Conservation (phyloP, 306 rosid species). For the Arachis hypogaea region DNA sequence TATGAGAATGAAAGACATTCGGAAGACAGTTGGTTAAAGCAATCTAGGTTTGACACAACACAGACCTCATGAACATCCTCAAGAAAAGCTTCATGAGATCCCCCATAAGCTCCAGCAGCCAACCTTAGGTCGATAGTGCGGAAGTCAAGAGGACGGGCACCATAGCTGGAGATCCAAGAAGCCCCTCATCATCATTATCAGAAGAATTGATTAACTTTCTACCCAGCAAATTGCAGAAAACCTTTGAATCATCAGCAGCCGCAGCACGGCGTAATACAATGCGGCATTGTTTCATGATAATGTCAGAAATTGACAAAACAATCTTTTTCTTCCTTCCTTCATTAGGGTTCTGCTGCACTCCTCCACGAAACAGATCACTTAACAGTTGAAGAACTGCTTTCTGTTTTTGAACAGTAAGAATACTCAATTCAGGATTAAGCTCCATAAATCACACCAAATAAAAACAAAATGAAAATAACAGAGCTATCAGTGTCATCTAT, state of each 20-base stretch:
- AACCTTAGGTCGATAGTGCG: constrained; percentile 92
- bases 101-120: constrained; percentile 88
- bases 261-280: constrained; percentile 88
- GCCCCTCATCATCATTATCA: constrained; percentile 99
- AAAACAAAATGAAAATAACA: constrained; percentile 10
- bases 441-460: constrained; percentile 21
- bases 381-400: constrained; percentile 96
- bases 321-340: constrained; percentile 68
- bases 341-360: constrained; percentile 55
- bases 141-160: constrained; percentile 95
- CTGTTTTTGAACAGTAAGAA: constrained; percentile 63
- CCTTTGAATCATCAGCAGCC: constrained; percentile 82
- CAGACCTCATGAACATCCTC: constrained; percentile 95
- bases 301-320: constrained; percentile 67
- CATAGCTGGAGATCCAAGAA: constrained; percentile 96
- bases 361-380: constrained; percentile 57
- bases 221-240: constrained; percentile 95
- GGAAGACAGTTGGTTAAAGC: constrained; percentile 9
- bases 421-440: constrained; percentile 42
- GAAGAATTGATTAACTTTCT: constrained; percentile 77
- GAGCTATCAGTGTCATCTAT: constrained; percentile 17
- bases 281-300: constrained; percentile 88
- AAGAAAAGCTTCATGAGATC: constrained; percentile 85
- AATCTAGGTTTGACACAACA: constrained; percentile 37
- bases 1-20: background rate